Evolutionary conservation across 495 filamentous ascomycete species (phyloP).

Genomic region (Annulohypoxylon nitens): DNA sequence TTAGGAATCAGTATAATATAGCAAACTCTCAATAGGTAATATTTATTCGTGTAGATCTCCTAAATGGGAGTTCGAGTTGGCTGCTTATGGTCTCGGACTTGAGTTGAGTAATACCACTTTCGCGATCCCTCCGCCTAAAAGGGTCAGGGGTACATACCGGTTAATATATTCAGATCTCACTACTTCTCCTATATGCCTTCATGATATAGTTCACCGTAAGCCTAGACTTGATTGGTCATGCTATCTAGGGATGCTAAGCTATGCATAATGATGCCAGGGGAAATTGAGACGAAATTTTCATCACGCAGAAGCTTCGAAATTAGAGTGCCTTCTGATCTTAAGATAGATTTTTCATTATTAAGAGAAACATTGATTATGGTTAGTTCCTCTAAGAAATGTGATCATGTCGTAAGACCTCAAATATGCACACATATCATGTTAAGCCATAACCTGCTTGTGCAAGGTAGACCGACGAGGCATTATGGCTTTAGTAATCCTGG

Average conservation of each 20-base stretch:
- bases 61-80: background rate
- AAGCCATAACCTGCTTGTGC: background rate
- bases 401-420: background rate
- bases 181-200: background rate
- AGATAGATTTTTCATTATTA: background rate
- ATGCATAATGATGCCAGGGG: background rate
- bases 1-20: background rate
- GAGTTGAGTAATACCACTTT: background rate
- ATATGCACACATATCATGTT: background rate
- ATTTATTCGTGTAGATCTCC: background rate
- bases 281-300: background rate
- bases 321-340: background rate
- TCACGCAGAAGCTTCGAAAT: background rate
- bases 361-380: background rate
- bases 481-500: background rate
- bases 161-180: background rate
- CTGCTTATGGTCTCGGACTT: background rate
- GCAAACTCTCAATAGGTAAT: background rate
- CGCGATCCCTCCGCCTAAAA: background rate
- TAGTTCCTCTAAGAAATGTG: background rate
- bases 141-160: background rate
- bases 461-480: background rate
- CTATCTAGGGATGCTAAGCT: background rate
- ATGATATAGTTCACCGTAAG: background rate
- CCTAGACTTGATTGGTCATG: background rate